These are phyloP conservation scores for Hyphopichia burtonii DNA, from an alignment of 1,139 yeast genomes.

Conservation along the genomic window DNA sequence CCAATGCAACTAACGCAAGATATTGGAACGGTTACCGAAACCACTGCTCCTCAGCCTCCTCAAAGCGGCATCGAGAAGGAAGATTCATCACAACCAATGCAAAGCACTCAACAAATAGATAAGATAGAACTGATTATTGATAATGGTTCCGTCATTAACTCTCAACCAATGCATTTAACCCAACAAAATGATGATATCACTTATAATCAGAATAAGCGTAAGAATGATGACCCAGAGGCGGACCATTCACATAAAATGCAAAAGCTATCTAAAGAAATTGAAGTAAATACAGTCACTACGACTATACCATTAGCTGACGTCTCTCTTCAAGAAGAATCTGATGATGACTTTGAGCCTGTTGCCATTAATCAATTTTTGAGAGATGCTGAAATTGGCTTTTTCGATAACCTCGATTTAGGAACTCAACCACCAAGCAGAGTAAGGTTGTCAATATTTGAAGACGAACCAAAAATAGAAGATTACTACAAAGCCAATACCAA, in stretches of 20 bases:
- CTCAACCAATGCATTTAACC: slow-evolving; percentile 15
- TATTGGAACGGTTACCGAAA: not conserved
- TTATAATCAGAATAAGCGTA: not conserved
- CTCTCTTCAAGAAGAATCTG: slow-evolving; percentile 7
- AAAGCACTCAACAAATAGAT: slow-evolving; percentile 17
- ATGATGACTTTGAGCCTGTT: slow-evolving; percentile 29
- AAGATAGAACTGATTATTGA: slow-evolving; percentile 1
- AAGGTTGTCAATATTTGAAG: slow-evolving; percentile 19
- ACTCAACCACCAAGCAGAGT: slow-evolving; percentile 22
- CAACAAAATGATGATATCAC: slow-evolving; percentile 1
- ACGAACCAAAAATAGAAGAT: slow-evolving; percentile 19
- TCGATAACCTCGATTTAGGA: slow-evolving; percentile 49
- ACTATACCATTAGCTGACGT: slow-evolving; percentile 32
- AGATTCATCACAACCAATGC: slow-evolving; percentile 17
- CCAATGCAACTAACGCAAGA: not conserved
- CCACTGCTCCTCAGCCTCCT: too few relatives aligned
- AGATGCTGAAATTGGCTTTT: slow-evolving; percentile 51
- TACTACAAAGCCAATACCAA: slow-evolving; percentile 31
- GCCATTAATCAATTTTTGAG: slow-evolving; percentile 42
- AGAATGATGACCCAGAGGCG: not conserved
- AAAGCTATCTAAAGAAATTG: slow-evolving; percentile 2
- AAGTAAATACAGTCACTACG: slow-evolving; percentile 15
- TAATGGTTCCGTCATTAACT: slow-evolving; percentile 1
- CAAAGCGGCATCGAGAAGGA: too few relatives aligned
- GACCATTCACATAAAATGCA: not conserved